Evolutionary conservation across 139 green algal genomes (phyloP).

Genomic region (Closterium sp.): DNA sequence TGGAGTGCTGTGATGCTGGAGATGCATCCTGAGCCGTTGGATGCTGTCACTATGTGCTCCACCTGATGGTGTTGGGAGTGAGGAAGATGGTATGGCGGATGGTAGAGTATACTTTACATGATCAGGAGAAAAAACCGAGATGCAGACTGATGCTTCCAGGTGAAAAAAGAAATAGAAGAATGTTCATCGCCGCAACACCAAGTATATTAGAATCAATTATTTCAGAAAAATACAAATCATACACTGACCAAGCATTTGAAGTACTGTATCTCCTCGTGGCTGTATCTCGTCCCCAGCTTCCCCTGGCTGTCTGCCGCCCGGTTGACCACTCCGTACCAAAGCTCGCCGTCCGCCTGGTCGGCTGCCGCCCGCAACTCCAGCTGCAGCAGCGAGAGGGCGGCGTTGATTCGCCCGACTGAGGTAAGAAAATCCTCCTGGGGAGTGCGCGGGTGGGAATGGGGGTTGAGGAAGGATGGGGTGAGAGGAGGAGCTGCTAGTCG

Average conservation of each 20-base stretch:
- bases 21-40: neutral
- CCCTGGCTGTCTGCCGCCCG: neutral
- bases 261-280: neutral
- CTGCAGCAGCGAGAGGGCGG: neutral
- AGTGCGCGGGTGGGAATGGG: too few species aligned
- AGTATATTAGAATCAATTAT: too few species aligned
- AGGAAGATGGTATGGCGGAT: too few species aligned
- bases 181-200: too few species aligned
- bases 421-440: neutral
- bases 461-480: too few species aligned
- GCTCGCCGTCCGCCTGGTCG: neutral
- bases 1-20: neutral
- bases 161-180: too few species aligned
- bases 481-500: too few species aligned
- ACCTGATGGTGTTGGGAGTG: too few species aligned
- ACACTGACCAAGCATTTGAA: neutral
- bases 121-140: too few species aligned
- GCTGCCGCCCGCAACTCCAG: slow-evolving; percentile 8
- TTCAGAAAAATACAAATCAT: neutral
- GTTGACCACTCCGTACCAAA: slow-evolving; percentile 8
- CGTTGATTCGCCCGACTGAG: neutral
- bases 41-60: neutral
- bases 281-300: neutral
- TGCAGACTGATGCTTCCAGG: too few species aligned
- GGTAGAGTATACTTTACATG: too few species aligned